These are phyloP conservation scores for Mycena pura DNA, from an alignment of 768 basidiomycete species.

Conservation along the genomic window DNA sequence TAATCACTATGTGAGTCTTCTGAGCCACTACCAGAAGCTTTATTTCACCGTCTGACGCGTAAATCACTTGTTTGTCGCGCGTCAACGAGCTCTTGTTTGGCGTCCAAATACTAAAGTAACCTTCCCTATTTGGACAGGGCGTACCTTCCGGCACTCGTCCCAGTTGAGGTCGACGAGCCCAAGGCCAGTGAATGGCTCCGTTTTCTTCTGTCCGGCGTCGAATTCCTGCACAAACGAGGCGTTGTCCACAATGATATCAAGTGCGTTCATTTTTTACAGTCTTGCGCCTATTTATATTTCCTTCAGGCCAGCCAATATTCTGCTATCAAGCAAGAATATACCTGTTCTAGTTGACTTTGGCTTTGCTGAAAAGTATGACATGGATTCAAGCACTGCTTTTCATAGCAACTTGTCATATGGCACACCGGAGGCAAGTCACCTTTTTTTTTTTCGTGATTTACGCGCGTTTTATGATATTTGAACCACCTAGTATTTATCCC, in stretches of 20 bases:
- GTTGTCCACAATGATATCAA: slow-evolving; percentile 96
- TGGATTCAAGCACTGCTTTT: slow-evolving; percentile 68
- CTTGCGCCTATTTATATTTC: slow-evolving; percentile 2
- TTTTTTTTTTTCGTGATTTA: not conserved
- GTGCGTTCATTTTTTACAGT: slow-evolving; percentile 49
- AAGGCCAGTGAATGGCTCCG: slow-evolving; percentile 85
- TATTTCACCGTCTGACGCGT: slow-evolving; percentile 20
- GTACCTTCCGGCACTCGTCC: slow-evolving; percentile 83
- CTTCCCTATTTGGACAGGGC: slow-evolving; percentile 60
- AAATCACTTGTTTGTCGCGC: slow-evolving; percentile 3
- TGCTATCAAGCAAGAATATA: slow-evolving; percentile 77
- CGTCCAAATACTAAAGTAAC: not conserved
- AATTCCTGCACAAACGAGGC: slow-evolving; percentile 83
- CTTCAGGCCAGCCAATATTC: slow-evolving; percentile 88
- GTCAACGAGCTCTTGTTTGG: slow-evolving; percentile 6
- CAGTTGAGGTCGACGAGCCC: slow-evolving; percentile 84
- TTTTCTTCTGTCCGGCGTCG: slow-evolving; percentile 80
- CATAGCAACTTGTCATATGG: slow-evolving; percentile 86
- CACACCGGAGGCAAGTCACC: slow-evolving; percentile 78
- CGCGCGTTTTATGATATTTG: slow-evolving; percentile 10
- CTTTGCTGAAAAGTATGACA: slow-evolving; percentile 88
- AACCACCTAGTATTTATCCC: slow-evolving; percentile 84
- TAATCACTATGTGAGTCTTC: slow-evolving; percentile 85
- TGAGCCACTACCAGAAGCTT: not conserved
- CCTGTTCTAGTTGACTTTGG: slow-evolving; percentile 97